These are phyloP conservation scores for Salvia splendens DNA, from an alignment of 257 asterid genomes.

Conservation along the genomic window DNA sequence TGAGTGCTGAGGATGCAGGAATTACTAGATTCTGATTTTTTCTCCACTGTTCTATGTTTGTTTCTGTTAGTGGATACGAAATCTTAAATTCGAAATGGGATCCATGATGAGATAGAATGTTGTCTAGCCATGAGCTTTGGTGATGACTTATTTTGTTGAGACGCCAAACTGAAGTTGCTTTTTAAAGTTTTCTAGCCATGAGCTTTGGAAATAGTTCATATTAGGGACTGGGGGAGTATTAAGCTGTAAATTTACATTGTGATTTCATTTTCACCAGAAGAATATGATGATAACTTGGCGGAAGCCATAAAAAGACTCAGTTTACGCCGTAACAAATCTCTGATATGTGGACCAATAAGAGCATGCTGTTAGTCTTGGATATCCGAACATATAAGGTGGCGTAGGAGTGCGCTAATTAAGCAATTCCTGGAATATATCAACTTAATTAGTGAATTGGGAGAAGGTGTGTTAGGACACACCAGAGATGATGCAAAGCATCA, in stretches of 20 bases:
- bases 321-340: neutral
- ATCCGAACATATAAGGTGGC: neutral
- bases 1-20: conserved; percentile 7
- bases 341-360: neutral
- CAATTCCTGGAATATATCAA: neutral
- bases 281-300: neutral
- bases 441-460: neutral
- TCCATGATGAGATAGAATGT: neutral
- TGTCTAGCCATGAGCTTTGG: neutral
- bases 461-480: neutral
- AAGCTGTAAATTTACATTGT: neutral
- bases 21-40: neutral
- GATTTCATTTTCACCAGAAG: neutral
- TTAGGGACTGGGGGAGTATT: neutral
- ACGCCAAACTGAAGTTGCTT: neutral
- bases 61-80: neutral
- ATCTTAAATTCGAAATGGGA: neutral
- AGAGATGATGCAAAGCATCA: too few species aligned
- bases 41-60: neutral
- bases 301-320: neutral
- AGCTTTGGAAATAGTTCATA: too few species aligned
- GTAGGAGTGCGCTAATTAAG: neutral
- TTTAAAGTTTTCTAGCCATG: neutral
- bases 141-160: conserved; percentile 1
- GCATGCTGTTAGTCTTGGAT: neutral